phyloP scores from a whole-genome alignment of 495 filamentous ascomycete species.

The Ramalina peruviana region DNA sequence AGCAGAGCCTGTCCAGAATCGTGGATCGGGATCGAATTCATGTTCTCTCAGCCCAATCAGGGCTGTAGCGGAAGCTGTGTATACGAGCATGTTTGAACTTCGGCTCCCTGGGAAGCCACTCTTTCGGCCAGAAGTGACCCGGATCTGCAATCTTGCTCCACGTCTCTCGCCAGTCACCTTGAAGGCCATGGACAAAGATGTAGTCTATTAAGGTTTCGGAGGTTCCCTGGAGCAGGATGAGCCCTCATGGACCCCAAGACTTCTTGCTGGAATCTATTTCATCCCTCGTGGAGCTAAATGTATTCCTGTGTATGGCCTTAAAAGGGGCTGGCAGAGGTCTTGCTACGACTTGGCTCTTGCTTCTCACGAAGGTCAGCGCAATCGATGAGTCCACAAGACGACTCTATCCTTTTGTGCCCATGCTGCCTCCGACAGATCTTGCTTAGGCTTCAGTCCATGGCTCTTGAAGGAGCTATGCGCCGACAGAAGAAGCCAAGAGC shows the following conservation, averaged over 20 bases:
- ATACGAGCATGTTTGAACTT: constrained; percentile 21
- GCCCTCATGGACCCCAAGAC: constrained; percentile 3
- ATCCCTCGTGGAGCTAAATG: neutral
- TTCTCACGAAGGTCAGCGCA: no score
- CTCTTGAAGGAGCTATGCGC: no score
- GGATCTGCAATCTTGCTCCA: constrained; percentile 20
- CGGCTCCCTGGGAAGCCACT: constrained; percentile 24
- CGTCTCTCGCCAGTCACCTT: constrained; percentile 21
- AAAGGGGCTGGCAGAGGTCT: neutral
- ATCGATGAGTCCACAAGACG: no score
- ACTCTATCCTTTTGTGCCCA: no score
- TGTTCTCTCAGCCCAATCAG: constrained; percentile 17
- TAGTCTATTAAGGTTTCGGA: constrained; percentile 14
- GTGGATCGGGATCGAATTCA: constrained; percentile 24
- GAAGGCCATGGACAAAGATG: constrained; percentile 27
- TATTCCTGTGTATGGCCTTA: neutral
- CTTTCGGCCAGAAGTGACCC: constrained; percentile 24
- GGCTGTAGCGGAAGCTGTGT: constrained; percentile 26
- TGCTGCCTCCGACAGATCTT: no score
- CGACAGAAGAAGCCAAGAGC: no score
- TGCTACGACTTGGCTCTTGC: neutral
- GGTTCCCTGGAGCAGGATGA: constrained; percentile 5
- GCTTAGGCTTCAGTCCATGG: no score
- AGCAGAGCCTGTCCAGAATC: constrained; percentile 31
- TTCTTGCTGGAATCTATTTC: neutral